phyloP scores from a whole-genome alignment of 306 rosid species.

The Cajanus cajan region DNA sequence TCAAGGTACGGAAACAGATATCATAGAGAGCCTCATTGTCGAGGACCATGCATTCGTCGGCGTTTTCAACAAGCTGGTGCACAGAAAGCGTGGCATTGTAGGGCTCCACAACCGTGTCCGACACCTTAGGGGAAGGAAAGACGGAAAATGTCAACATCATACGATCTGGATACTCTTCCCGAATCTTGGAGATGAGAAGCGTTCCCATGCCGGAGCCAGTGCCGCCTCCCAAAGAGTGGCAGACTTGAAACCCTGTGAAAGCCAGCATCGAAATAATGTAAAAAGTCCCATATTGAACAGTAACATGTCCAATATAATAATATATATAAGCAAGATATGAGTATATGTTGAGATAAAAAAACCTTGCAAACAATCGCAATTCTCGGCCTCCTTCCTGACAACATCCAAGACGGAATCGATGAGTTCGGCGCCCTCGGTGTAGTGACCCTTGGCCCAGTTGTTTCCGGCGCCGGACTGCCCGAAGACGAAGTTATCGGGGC shows the following conservation, averaged over 20 bases:
- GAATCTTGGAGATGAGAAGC: constrained; percentile 59
- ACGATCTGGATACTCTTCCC: constrained; percentile 67
- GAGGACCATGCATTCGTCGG: constrained; percentile 88
- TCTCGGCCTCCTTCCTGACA: constrained; percentile 72
- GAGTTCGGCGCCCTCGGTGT: constrained; percentile 64
- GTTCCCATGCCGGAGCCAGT: constrained; percentile 80
- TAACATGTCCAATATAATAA: neutral
- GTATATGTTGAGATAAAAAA: too few relatives aligned
- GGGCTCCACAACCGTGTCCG: constrained; percentile 91
- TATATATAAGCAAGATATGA: neutral
- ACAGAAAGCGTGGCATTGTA: constrained; percentile 88
- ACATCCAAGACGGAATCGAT: constrained; percentile 66
- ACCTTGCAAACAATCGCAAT: constrained; percentile 67
- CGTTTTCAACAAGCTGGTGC: constrained; percentile 89
- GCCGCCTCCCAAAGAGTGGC: constrained; percentile 70
- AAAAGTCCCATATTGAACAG: too few relatives aligned
- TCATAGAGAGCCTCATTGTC: constrained; percentile 89
- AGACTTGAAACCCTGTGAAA: constrained; percentile 59
- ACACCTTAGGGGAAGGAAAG: constrained; percentile 88
- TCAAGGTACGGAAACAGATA: constrained; percentile 85
- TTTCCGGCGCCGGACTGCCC: constrained; percentile 73
- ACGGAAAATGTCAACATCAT: constrained; percentile 74
- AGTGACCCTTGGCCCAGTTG: constrained; percentile 63
- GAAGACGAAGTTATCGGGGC: constrained; percentile 66
- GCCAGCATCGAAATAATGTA: neutral